These are phyloP conservation scores for Botrytis deweyae DNA, from an alignment of 2,329 filamentous ascomycete genomes.

Conservation along the genomic window DNA sequence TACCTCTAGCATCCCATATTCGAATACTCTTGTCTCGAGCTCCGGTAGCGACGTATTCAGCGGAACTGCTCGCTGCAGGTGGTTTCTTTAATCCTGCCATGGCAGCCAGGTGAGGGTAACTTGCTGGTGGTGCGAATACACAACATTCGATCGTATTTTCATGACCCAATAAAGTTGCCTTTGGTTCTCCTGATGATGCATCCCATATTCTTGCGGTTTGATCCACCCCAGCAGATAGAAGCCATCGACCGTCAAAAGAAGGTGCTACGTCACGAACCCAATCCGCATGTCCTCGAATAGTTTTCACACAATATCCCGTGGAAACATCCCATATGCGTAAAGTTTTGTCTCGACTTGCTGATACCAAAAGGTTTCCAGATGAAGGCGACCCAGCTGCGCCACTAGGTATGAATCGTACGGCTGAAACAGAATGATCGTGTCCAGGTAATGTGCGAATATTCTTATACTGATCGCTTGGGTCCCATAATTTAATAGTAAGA, in stretches of 20 bases:
- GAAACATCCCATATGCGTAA: constrained; percentile 90
- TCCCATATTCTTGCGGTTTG: constrained; percentile 84
- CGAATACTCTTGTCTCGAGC: constrained; percentile 88
- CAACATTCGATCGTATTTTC: constrained; percentile 87
- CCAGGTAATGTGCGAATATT: constrained; percentile 89
- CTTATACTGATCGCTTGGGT: constrained; percentile 88
- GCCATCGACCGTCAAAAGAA: constrained; percentile 77
- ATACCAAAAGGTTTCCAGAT: constrained; percentile 83
- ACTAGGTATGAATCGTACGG: constrained; percentile 83
- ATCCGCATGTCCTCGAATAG: constrained; percentile 78
- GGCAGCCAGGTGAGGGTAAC: constrained; percentile 73
- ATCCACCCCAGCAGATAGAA: constrained; percentile 81
- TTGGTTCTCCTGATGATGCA: constrained; percentile 68
- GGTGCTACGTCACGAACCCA: constrained; percentile 91
- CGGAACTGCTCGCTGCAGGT: constrained; percentile 69
- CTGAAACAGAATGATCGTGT: constrained; percentile 89
- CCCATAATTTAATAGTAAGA: constrained; percentile 92
- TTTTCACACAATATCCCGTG: constrained; percentile 89
- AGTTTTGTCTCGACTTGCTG: constrained; percentile 80
- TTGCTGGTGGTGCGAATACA: constrained; percentile 74
- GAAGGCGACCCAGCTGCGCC: constrained; percentile 74
- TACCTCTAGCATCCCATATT: constrained; percentile 84
- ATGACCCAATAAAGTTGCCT: constrained; percentile 78
- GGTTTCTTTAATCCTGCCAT: constrained; percentile 82
- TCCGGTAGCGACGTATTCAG: constrained; percentile 87